phyloP scores from a whole-genome alignment of 768 basidiomycete genomes.

The Serendipita sp. region DNA sequence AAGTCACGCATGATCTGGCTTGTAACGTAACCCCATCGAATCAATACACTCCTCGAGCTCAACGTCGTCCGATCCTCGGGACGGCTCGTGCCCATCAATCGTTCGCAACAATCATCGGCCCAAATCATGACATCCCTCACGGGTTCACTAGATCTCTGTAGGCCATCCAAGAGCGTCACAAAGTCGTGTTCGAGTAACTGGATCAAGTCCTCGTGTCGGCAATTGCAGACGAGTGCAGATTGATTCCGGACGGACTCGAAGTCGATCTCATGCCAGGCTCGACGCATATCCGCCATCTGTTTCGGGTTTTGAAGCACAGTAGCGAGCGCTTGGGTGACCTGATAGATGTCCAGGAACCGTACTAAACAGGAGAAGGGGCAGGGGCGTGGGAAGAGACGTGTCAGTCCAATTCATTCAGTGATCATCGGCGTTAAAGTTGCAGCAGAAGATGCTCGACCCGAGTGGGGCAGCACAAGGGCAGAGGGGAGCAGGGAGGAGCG shows the following conservation, averaged over 20 bases:
- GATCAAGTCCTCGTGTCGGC: slow-evolving; percentile 75
- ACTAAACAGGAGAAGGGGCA: slow-evolving; percentile 22
- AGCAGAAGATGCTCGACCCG: too few relatives aligned
- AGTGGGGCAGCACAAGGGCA: background rate
- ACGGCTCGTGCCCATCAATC: slow-evolving; percentile 52
- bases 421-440: too few relatives aligned
- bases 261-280: slow-evolving; percentile 76
- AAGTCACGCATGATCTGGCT: slow-evolving; percentile 86
- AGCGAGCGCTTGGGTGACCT: slow-evolving; percentile 75
- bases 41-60: slow-evolving; percentile 75
- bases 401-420: background rate
- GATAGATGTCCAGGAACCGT: slow-evolving; percentile 82
- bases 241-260: slow-evolving; percentile 86
- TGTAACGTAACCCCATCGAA: slow-evolving; percentile 86
- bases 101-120: slow-evolving; percentile 81
- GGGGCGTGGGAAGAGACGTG: background rate
- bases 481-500: background rate
- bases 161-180: slow-evolving; percentile 53
- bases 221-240: slow-evolving; percentile 84
- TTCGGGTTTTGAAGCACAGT: slow-evolving; percentile 81
- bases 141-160: slow-evolving; percentile 58
- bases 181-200: slow-evolving; percentile 78
- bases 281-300: slow-evolving; percentile 69
- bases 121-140: slow-evolving; percentile 78
- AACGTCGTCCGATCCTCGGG: slow-evolving; percentile 64